Evolutionary conservation across 2,329 filamentous ascomycete genomes (phyloP), one percentile per base, ranked within the genome.

Genomic region (Podosphaera fusca): DNA sequence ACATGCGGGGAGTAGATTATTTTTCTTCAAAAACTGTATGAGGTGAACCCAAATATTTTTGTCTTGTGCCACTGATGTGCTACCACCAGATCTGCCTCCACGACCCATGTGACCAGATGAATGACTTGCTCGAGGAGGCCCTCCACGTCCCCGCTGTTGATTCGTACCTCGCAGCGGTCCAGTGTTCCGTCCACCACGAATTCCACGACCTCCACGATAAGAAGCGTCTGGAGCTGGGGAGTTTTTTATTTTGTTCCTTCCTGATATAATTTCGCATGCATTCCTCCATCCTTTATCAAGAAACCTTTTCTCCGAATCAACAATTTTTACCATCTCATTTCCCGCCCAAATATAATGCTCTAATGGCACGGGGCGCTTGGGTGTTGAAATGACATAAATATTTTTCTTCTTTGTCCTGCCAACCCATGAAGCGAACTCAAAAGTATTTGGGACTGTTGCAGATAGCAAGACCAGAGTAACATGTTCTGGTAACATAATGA

Each of bases 341-440:
- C 84, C 85, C 3, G 88, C 89, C 92, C 92, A 98, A 0, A 98
- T 75, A 65, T 90, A 98, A 68, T 98, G 92, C 65, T 98, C 92
- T 1, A 98, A 73, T 0, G 92, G 92, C 0, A 98, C 87, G 0
- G 92, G 92, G 59, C 92, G 80, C 69, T 98, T 98, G 0, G 89
- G 83, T 0, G 92, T 98, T 0, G 92, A 96, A 57, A 98, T 98
- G 64, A 98, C 92, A 67, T 96, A 98, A 38, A 98, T 96, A 65
- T 98, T 86, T 70, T 95, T 96, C 71, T 94, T 90, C 72, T 98
- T 98, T 0, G 92, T 98, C 55, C 92, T 79, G 9, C 92, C 92
- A 31, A 98, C 90, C 92, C 92, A 98, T 0, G 89, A 96, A 1
- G 92, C 92, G 65, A 98, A 98, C 67, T 98, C 92, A 61, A 95